phyloP scores from a whole-genome alignment of 1,284 basidiomycete species.

The Exsudoporus floridanus region DNA sequence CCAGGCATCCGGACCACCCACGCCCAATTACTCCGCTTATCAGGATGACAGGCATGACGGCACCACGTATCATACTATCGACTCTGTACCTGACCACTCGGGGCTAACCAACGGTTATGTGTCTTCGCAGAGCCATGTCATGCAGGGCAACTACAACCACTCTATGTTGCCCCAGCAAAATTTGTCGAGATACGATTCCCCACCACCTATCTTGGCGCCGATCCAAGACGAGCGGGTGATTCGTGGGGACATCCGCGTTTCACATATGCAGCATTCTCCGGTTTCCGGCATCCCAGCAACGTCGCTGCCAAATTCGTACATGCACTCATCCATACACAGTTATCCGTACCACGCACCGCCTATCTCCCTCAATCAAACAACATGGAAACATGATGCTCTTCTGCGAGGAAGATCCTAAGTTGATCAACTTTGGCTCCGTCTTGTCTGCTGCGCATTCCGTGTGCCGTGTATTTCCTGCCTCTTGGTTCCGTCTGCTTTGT shows the following conservation, averaged over 20 bases:
- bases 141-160: slow-evolving; percentile 36
- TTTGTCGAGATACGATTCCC: slow-evolving; percentile 46
- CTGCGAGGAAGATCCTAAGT: slow-evolving; percentile 32
- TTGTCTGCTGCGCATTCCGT: not conserved
- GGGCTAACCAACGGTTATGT: slow-evolving; percentile 34
- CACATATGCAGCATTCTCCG: slow-evolving; percentile 35
- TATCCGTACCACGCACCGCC: slow-evolving; percentile 39
- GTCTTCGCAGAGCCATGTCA: slow-evolving; percentile 31
- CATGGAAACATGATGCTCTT: slow-evolving; percentile 33
- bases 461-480: not conserved
- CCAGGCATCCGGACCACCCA: slow-evolving; percentile 45
- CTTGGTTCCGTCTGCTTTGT: slow-evolving; percentile 7
- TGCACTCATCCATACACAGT: slow-evolving; percentile 41
- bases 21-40: slow-evolving; percentile 48
- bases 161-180: slow-evolving; percentile 29
- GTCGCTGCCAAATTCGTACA: slow-evolving; percentile 36
- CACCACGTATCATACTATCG: slow-evolving; percentile 31
- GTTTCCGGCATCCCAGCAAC: slow-evolving; percentile 34
- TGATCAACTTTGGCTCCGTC: not conserved
- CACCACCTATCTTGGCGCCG: slow-evolving; percentile 55
- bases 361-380: slow-evolving; percentile 28
- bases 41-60: slow-evolving; percentile 44
- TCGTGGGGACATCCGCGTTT: slow-evolving; percentile 36
- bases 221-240: slow-evolving; percentile 48
- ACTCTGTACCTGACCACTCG: slow-evolving; percentile 30